Percentiles rank a stretch among this genome's conserved stretches.
Evolutionary conservation across 352 stramenopile genomes (phyloP).

Genomic region (Globisporangium nodosum): DNA sequence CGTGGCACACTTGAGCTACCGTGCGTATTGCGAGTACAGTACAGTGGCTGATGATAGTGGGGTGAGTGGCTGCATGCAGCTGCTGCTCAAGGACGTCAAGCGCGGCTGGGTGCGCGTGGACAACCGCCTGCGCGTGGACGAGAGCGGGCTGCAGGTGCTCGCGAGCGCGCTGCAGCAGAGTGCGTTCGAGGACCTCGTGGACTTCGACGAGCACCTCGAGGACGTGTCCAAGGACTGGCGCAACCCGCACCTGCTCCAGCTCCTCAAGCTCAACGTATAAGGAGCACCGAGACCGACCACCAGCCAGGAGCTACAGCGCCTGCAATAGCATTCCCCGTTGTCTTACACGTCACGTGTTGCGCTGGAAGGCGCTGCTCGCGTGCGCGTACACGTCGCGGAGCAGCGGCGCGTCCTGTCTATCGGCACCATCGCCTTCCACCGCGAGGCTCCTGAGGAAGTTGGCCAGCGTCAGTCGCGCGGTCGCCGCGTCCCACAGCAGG

Average conservation of each 20-base stretch:
- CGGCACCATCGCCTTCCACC: not conserved
- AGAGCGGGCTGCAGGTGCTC: slow-evolving; percentile 36
- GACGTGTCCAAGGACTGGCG: slow-evolving; percentile 69
- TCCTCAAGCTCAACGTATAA: slow-evolving; percentile 78
- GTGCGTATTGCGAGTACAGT: not conserved
- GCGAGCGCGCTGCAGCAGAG: slow-evolving; percentile 42
- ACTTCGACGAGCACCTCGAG: slow-evolving; percentile 80
- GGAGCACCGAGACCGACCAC: too few species aligned
- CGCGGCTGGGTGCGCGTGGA: slow-evolving; percentile 68
- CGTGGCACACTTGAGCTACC: not conserved
- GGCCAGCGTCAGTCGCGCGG: slow-evolving; percentile 44
- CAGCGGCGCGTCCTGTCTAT: not conserved
- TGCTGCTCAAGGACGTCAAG: slow-evolving; percentile 80
- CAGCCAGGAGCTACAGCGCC: not conserved
- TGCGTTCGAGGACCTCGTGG: slow-evolving; percentile 41
- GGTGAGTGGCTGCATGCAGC: not conserved
- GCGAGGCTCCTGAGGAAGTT: slow-evolving; percentile 45
- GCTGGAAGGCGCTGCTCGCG: slow-evolving; percentile 20
- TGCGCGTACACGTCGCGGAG: slow-evolving; percentile 28
- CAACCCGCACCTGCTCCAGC: slow-evolving; percentile 57
- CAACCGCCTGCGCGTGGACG: slow-evolving; percentile 46
- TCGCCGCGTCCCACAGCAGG: slow-evolving; percentile 68
- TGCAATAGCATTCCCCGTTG: not conserved
- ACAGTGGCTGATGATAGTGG: not conserved
- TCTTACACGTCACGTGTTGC: slow-evolving; percentile 6